Base-by-base conservation (phyloP, 2,329 filamentous ascomycete species). In the Achaetomium macrosporum region DNA sequence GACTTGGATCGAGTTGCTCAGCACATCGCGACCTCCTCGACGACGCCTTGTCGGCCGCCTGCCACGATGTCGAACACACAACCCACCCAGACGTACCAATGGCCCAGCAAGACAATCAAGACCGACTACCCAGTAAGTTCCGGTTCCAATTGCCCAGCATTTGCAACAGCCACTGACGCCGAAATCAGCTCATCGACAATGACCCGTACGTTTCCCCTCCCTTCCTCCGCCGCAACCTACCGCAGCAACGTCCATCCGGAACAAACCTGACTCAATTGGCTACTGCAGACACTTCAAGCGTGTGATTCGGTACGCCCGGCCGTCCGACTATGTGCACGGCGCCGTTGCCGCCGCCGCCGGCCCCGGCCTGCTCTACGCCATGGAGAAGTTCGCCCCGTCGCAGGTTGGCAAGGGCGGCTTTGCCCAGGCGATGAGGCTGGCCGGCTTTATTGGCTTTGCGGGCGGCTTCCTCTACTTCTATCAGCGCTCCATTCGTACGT, bases 181-280 rank as follows among this genome's bases (percentile, higher is more conserved):
- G 41, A 66, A 66, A 62, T 61, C 74, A 99, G 93, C 87, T 97
- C 76, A 97, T 99, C 73, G 93, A 99, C 78, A 95, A 89, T 76
- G 93, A 99, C 74, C 93, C 93, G 91, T 96, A 91, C 69, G 85
- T 72, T 58, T 31, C 17, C 37, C 39, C 41, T 51, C 50, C 54
- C n/a, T n/a, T n/a, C n/a, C n/a, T n/a, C 33, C 46, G 37, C 20
- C 33, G 12, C 37, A 20, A 16, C 35, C 5, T 25, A 16, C 11
- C 33, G 7, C 33, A 19, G 5, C 17, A n/a, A 8, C 12, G 5
- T 41, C 39, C n/a, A 8, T 41, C 44, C n/a, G 12, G n/a, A n/a
- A n/a, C 46, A 17, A 52, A 43, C 53, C 64, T 64, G 55, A 76
- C 63, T 65, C 63, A 61, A 62, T 60, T 50, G 42, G 39, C 42